Evolutionary conservation across 371 early-diverging fungal genomes (phyloP).

Genomic region (Mucor lusitanicus): DNA sequence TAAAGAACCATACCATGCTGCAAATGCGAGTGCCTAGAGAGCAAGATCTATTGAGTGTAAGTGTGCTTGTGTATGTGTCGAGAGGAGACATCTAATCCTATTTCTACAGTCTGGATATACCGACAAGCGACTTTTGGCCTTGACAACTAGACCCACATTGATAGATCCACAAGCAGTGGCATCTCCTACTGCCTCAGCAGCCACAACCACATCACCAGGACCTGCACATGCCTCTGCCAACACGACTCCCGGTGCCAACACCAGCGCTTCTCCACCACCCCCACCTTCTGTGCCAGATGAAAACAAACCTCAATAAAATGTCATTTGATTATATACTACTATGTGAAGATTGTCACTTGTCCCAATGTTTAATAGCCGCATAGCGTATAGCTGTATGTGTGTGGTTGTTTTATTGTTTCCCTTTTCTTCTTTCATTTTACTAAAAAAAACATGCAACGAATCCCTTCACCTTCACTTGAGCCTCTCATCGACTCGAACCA

Average conservation of each 20-base stretch:
- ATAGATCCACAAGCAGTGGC: neutral
- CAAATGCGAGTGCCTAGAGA: conserved; percentile 40
- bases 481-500: conserved; percentile 1
- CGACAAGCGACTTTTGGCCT: conserved; percentile 43
- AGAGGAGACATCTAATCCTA: neutral
- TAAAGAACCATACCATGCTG: conserved; percentile 30
- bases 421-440: neutral
- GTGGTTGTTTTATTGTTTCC: neutral
- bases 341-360: neutral
- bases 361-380: neutral
- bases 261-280: neutral
- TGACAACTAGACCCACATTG: conserved; percentile 25
- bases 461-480: conserved; percentile 8
- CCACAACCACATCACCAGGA: neutral
- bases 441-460: conserved; percentile 7
- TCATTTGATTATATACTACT: neutral
- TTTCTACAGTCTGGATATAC: conserved; percentile 47
- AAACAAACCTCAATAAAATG: neutral
- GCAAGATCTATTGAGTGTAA: conserved; percentile 36
- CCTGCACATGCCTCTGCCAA: neutral
- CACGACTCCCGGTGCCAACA: neutral
- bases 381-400: neutral
- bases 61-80: conserved; percentile 6
- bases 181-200: neutral
- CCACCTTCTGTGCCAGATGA: neutral